These are phyloP conservation scores for Trypanosoma avium DNA, from an alignment of 208 protist species.

Conservation along the genomic window DNA sequence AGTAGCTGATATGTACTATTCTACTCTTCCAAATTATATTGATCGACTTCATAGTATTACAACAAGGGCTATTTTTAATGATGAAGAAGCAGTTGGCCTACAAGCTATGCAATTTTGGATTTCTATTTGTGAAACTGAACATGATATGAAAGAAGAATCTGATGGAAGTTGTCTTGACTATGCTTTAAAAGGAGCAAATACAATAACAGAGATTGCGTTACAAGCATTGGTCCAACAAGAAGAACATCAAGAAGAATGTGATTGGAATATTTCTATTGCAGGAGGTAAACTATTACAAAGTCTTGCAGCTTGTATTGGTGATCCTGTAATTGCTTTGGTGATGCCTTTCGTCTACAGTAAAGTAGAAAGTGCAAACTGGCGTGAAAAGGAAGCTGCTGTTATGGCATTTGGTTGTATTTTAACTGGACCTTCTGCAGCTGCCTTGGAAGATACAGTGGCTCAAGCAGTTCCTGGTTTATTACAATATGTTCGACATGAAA, in stretches of 20 bases:
- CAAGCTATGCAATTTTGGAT: conserved; percentile 98
- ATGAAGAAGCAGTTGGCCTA: conserved; percentile 90
- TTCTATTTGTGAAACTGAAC: conserved; percentile 95
- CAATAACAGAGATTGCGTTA: conserved; percentile 88
- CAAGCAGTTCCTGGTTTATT: conserved; percentile 89
- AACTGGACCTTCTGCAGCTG: conserved; percentile 81
- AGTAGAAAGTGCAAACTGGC: conserved; percentile 92
- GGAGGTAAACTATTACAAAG: conserved; percentile 90
- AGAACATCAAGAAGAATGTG: conserved; percentile 91
- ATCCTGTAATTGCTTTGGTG: conserved; percentile 73
- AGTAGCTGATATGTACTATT: conserved; percentile 96
- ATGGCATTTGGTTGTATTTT: conserved; percentile 97
- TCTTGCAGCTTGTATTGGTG: conserved; percentile 80
- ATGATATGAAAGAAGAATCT: conserved; percentile 69
- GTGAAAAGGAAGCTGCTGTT: conserved; percentile 93
- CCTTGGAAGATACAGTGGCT: conserved; percentile 86
- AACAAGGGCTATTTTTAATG: conserved; percentile 83
- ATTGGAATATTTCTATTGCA: conserved; percentile 94
- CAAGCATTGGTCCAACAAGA: conserved; percentile 91
- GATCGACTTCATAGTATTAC: conserved; percentile 87
- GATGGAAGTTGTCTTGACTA: conserved; percentile 75
- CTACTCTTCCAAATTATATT: conserved; percentile 93
- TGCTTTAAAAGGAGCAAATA: conserved; percentile 70
- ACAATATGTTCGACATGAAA: conserved; percentile 77
- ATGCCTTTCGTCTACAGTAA: conserved; percentile 95